Conservation (phyloP, 176 grass and related monocot species). For the Musa beccarii region DNA sequence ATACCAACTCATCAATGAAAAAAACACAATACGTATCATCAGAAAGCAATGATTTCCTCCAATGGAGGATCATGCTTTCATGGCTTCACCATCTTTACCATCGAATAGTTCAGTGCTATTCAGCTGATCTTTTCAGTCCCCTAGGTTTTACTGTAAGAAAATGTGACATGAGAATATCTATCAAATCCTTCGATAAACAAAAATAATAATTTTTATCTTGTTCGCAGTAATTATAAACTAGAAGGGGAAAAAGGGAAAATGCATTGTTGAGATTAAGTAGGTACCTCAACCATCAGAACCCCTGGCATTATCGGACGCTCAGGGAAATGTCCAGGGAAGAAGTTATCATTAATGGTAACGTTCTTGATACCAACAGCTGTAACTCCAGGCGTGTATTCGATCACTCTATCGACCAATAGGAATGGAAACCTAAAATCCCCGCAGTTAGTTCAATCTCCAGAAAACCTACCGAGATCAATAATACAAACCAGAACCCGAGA, state of each 20-base stretch:
- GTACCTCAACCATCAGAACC: slow-evolving; percentile 61
- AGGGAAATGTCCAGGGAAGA: slow-evolving; percentile 59
- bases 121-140: neutral
- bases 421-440: slow-evolving; percentile 55
- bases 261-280: neutral
- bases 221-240: neutral
- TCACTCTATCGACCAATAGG: slow-evolving; percentile 81
- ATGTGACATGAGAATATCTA: no score
- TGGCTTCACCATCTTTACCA: neutral
- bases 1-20: no score
- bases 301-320: slow-evolving; percentile 30
- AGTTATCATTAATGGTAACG: slow-evolving; percentile 93
- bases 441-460: neutral
- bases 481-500: neutral
- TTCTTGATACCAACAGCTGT: slow-evolving; percentile 65
- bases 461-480: neutral
- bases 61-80: neutral
- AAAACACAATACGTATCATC: neutral
- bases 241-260: no score
- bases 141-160: neutral
- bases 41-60: neutral
- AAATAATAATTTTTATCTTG: neutral
- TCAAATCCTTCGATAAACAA: no score
- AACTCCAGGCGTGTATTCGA: slow-evolving; percentile 61
- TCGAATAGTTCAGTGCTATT: neutral